Conservation (phyloP, 192 early-diverging fungal species). For the Coemansia sp. region DNA sequence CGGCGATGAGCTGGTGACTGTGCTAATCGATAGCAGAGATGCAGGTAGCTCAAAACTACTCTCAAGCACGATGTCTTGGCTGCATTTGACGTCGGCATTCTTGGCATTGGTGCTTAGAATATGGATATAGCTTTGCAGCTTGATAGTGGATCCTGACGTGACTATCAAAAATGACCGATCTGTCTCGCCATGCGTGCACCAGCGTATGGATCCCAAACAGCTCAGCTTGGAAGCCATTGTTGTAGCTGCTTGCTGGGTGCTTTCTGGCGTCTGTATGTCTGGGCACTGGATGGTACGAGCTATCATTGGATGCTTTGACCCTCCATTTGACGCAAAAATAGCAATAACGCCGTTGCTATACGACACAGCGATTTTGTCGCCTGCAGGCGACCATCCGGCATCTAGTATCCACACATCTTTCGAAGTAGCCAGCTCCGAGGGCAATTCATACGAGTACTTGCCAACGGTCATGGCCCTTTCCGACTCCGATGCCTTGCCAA, state of each 20-base stretch:
- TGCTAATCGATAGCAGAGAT: slow-evolving; percentile 11
- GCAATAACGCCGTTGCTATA: slow-evolving; percentile 39
- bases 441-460: slow-evolving; percentile 26
- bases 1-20: slow-evolving; percentile 21
- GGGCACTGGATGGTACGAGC: slow-evolving; percentile 16
- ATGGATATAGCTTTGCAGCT: slow-evolving; percentile 18
- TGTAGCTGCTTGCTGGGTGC: background rate
- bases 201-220: slow-evolving; percentile 17
- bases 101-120: slow-evolving; percentile 12
- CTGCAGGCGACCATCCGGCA: slow-evolving; percentile 44
- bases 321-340: slow-evolving; percentile 15
- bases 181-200: slow-evolving; percentile 30
- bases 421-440: background rate
- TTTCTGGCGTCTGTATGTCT: slow-evolving; percentile 1
- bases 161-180: slow-evolving; percentile 35
- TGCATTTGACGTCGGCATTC: slow-evolving; percentile 7
- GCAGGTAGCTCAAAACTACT: slow-evolving; percentile 7
- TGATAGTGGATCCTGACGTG: slow-evolving; percentile 18
- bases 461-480: slow-evolving; percentile 23
- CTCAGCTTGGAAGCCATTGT: slow-evolving; percentile 15
- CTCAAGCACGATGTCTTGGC: slow-evolving; percentile 9
- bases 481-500: slow-evolving; percentile 27
- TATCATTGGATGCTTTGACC: slow-evolving; percentile 12
- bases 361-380: slow-evolving; percentile 19
- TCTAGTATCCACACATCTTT: slow-evolving; percentile 12